These are phyloP conservation scores for Catharanthus roseus DNA, from an alignment of 257 asterid species.

Conservation along the genomic window DNA sequence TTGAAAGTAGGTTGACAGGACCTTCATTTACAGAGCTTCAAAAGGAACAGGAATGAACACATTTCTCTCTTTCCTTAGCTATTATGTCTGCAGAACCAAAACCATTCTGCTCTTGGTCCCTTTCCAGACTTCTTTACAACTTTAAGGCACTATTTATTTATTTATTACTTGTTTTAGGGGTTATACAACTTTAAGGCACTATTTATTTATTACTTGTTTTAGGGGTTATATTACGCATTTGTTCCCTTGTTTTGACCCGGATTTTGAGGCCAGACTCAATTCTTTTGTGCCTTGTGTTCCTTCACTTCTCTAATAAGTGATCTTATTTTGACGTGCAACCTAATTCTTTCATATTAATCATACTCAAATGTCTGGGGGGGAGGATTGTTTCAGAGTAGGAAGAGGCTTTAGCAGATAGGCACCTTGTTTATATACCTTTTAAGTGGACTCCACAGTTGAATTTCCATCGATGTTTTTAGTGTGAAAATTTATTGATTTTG, in stretches of 20 bases:
- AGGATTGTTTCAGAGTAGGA: background rate
- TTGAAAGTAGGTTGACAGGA: background rate
- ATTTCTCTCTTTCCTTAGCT: background rate
- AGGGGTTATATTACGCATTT: background rate
- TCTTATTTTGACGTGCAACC: background rate
- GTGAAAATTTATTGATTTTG: background rate
- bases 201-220: background rate
- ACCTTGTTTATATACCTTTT: background rate
- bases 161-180: no score
- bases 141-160: background rate
- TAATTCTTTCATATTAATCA: background rate
- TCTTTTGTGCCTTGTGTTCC: background rate
- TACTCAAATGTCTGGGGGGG: background rate
- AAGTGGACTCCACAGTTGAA: background rate
- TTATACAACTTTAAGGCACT: background rate
- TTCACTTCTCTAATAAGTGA: background rate
- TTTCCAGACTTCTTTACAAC: background rate
- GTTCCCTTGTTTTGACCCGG: background rate
- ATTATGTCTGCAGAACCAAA: background rate
- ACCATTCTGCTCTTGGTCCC: background rate
- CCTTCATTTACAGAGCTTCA: background rate
- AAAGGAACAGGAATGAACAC: no score
- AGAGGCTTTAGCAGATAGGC: background rate
- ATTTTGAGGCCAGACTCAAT: background rate
- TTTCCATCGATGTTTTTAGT: background rate